Conservation (phyloP, 148 eudicot genomes). For the Amaranthus palmeri region DNA sequence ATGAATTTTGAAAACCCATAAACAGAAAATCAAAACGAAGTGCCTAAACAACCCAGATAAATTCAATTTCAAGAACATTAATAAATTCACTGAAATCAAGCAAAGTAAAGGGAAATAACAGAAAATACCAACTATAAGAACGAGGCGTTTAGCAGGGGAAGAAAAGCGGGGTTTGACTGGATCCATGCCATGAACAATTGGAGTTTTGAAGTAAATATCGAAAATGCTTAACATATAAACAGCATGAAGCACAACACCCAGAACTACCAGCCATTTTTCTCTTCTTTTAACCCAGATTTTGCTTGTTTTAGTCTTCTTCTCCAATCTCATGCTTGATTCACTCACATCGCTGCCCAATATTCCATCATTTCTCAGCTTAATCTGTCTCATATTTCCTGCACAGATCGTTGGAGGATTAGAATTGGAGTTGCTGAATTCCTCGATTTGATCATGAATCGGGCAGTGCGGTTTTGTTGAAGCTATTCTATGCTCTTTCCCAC, state of each 20-base stretch:
- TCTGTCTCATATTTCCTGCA: background rate
- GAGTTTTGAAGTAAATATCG: constrained; percentile 91
- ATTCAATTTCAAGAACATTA: background rate
- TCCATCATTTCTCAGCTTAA: constrained; percentile 37
- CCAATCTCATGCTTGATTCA: constrained; percentile 21
- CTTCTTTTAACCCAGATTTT: constrained; percentile 47
- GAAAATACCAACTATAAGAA: constrained; percentile 64
- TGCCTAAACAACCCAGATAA: no score
- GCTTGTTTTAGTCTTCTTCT: constrained; percentile 16
- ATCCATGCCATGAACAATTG: constrained; percentile 98
- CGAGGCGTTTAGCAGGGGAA: constrained; percentile 87
- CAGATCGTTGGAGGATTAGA: background rate
- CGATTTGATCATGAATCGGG: no score
- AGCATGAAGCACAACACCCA: constrained; percentile 83
- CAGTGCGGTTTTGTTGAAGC: no score
- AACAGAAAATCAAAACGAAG: background rate
- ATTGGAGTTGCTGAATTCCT: no score
- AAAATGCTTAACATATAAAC: constrained; percentile 95
- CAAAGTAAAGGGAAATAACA: background rate
- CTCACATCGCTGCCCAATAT: constrained; percentile 34
- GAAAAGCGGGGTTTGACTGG: constrained; percentile 74
- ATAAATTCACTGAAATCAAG: background rate
- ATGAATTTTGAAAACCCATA: background rate
- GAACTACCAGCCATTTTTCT: constrained; percentile 74
- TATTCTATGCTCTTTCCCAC: no score